These are phyloP conservation scores for Thalassiosira hispida DNA, from an alignment of 352 stramenopile genomes.

Conservation along the genomic window DNA sequence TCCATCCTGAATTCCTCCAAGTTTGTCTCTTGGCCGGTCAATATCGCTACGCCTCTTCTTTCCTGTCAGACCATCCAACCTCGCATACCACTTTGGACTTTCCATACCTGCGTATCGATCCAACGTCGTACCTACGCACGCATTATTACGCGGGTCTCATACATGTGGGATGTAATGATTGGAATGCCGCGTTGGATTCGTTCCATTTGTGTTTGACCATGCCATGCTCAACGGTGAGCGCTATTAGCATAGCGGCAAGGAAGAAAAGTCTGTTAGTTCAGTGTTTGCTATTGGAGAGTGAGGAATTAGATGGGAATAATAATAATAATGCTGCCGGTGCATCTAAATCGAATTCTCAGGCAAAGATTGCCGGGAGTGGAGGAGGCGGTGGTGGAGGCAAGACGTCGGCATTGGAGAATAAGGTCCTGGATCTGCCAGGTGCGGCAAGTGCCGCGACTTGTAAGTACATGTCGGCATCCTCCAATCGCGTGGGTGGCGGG, in stretches of 20 bases:
- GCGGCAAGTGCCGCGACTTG: conserved; percentile 20
- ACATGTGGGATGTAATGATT: conserved; percentile 43
- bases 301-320: conserved; percentile 29
- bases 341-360: not conserved
- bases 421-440: conserved; percentile 32
- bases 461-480: conserved; percentile 39
- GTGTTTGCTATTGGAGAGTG: conserved; percentile 34
- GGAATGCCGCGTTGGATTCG: conserved; percentile 40
- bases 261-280: conserved; percentile 50
- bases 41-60: conserved; percentile 39
- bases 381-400: not conserved
- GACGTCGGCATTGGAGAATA: conserved; percentile 26
- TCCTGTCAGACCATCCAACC: conserved; percentile 18
- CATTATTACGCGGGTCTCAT: conserved; percentile 45
- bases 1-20: conserved; percentile 53
- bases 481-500: conserved; percentile 25
- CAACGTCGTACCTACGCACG: conserved; percentile 31
- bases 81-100: conserved; percentile 3
- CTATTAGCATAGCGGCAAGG: conserved; percentile 39
- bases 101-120: conserved; percentile 1
- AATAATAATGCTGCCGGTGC: not conserved
- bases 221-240: conserved; percentile 29
- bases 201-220: conserved; percentile 52
- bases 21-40: conserved; percentile 33
- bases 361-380: not conserved